Conservation (phyloP, 1,284 basidiomycete species). For the Cronartium quercuum region DNA sequence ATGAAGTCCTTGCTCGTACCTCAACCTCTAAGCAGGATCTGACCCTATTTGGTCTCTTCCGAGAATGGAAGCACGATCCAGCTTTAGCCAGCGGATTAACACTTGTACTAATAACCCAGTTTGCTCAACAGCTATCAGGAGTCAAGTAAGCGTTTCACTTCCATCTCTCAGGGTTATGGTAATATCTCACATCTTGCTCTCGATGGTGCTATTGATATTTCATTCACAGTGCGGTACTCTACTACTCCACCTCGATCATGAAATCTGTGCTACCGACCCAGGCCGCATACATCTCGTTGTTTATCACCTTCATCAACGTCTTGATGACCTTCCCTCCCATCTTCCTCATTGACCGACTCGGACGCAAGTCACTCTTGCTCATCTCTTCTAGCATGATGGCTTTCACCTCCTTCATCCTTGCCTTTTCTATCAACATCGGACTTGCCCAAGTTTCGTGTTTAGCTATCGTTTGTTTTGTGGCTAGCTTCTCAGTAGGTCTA, state of each 20-base stretch:
- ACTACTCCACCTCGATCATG: slow-evolving; percentile 81
- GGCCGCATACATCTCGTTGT: slow-evolving; percentile 69
- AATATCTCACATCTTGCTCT: background rate
- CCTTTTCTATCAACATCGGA: slow-evolving; percentile 63
- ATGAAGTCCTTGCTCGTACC: background rate
- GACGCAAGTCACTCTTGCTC: slow-evolving; percentile 51
- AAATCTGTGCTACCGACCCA: slow-evolving; percentile 66
- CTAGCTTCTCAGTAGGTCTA: slow-evolving; percentile 82
- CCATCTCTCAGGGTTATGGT: background rate
- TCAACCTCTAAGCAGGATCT: background rate
- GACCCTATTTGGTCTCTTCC: background rate
- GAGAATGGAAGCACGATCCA: slow-evolving; percentile 17
- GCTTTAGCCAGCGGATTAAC: slow-evolving; percentile 10
- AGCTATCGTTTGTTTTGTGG: slow-evolving; percentile 74
- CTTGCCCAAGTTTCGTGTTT: slow-evolving; percentile 62
- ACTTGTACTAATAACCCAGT: slow-evolving; percentile 21
- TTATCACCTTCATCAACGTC: slow-evolving; percentile 62
- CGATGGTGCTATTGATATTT: background rate
- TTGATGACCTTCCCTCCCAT: slow-evolving; percentile 74
- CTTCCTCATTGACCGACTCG: slow-evolving; percentile 64
- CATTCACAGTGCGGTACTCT: slow-evolving; percentile 59
- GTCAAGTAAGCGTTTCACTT: slow-evolving; percentile 10
- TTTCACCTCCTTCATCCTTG: slow-evolving; percentile 62
- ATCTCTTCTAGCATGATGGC: slow-evolving; percentile 57
- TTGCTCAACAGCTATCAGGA: slow-evolving; percentile 38